Evolutionary conservation across 768 basidiomycete genomes (phyloP).

Genomic region (Pulveroboletus frians): DNA sequence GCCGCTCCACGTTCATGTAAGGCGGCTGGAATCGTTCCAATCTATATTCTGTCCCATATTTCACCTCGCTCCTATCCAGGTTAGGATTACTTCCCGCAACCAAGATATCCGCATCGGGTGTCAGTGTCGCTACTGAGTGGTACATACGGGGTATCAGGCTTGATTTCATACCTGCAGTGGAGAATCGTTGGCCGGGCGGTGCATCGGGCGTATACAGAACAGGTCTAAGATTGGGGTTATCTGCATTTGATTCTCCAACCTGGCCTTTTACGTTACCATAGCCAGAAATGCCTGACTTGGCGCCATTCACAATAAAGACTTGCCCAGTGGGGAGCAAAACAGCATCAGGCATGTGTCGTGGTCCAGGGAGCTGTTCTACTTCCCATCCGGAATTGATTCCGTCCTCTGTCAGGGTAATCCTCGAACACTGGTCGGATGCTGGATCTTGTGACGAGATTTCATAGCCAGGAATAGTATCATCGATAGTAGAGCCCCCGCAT

Average conservation of each 20-base stretch:
- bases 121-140: constrained; percentile 78
- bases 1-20: constrained; percentile 65
- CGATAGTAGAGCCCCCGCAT: constrained; percentile 69
- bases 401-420: constrained; percentile 57
- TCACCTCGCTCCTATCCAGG: constrained; percentile 64
- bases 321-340: constrained; percentile 75
- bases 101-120: constrained; percentile 67
- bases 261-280: constrained; percentile 69
- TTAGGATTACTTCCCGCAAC: constrained; percentile 84
- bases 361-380: constrained; percentile 67
- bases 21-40: constrained; percentile 84
- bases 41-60: constrained; percentile 82
- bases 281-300: constrained; percentile 65
- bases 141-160: constrained; percentile 72
- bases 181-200: constrained; percentile 54
- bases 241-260: constrained; percentile 75
- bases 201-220: constrained; percentile 64
- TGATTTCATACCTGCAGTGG: constrained; percentile 48
- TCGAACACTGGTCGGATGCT: constrained; percentile 69
- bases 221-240: constrained; percentile 61
- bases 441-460: constrained; percentile 67
- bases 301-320: constrained; percentile 74
- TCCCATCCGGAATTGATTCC: constrained; percentile 70
- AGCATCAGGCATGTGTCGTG: constrained; percentile 76
- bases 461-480: constrained; percentile 54